Conservation (phyloP, 2,329 filamentous ascomycete genomes). For the Triangularia verruculosa region DNA sequence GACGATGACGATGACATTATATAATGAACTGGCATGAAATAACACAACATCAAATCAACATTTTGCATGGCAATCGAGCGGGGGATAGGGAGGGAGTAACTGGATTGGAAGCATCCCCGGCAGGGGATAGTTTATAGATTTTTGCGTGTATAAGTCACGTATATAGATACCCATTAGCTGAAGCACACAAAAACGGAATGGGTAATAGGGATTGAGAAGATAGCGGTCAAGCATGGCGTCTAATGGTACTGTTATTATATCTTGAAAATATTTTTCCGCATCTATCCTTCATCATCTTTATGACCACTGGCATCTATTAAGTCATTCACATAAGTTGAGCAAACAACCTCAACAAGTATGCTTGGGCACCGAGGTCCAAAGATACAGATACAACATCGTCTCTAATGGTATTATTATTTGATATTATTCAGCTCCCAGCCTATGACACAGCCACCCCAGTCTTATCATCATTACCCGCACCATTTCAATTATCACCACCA, state of each 20-base stretch:
- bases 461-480: not conserved
- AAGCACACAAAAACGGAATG: not conserved
- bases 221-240: not conserved
- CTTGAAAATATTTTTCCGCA: too few relatives aligned
- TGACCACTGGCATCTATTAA: too few relatives aligned
- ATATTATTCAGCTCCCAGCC: not conserved
- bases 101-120: not conserved
- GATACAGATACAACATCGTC: not conserved
- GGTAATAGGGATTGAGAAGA: not conserved
- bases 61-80: not conserved
- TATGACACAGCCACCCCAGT: not conserved
- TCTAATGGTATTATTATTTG: not conserved
- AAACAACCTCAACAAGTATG: too few relatives aligned
- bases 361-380: too few relatives aligned
- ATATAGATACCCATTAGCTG: not conserved
- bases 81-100: not conserved
- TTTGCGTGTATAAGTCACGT: not conserved
- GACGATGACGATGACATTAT: slow-evolving; percentile 45
- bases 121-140: not conserved
- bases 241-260: not conserved
- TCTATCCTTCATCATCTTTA: too few relatives aligned
- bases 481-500: not conserved
- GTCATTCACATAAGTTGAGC: too few relatives aligned
- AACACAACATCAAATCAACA: slow-evolving; percentile 1
- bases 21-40: slow-evolving; percentile 32